phyloP scores from a whole-genome alignment of 805 yeast genomes.

The Metschnikowia anglica region DNA sequence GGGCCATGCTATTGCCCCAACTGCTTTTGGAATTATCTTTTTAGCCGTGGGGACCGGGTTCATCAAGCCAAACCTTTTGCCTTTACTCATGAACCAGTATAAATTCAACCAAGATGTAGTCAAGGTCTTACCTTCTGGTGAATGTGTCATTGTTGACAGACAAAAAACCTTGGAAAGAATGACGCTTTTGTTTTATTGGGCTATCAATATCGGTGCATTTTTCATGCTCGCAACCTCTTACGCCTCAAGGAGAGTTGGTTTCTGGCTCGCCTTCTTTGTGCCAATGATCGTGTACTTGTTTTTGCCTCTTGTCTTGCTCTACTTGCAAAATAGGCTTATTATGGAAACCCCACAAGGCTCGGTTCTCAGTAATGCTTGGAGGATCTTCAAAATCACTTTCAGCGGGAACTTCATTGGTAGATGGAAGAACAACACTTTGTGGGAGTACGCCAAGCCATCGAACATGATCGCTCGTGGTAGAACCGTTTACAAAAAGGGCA shows the following conservation, averaged over 20 bases:
- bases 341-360: slow-evolving; percentile 45
- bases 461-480: slow-evolving; percentile 46
- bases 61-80: slow-evolving; percentile 53
- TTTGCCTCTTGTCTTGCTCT: slow-evolving; percentile 31
- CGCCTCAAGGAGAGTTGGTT: slow-evolving; percentile 51
- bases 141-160: slow-evolving; percentile 57
- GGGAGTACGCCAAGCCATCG: slow-evolving; percentile 51
- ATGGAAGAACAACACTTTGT: slow-evolving; percentile 39
- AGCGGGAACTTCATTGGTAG: slow-evolving; percentile 45
- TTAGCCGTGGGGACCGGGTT: slow-evolving; percentile 47
- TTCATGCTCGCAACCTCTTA: slow-evolving; percentile 52
- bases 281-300: slow-evolving; percentile 32
- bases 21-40: slow-evolving; percentile 12
- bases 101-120: slow-evolving; percentile 61
- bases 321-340: slow-evolving; percentile 27
- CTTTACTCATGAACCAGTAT: slow-evolving; percentile 47
- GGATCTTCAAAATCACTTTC: slow-evolving; percentile 42
- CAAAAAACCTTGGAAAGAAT: slow-evolving; percentile 43
- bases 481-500: slow-evolving; percentile 22
- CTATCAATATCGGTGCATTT: slow-evolving; percentile 56
- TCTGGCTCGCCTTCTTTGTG: slow-evolving; percentile 53
- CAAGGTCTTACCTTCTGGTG: slow-evolving; percentile 57
- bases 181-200: slow-evolving; percentile 47
- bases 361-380: slow-evolving; percentile 43
- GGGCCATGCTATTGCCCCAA: slow-evolving; percentile 26